phyloP scores from a whole-genome alignment of 306 rosid species.

The Malus sieversii region DNA sequence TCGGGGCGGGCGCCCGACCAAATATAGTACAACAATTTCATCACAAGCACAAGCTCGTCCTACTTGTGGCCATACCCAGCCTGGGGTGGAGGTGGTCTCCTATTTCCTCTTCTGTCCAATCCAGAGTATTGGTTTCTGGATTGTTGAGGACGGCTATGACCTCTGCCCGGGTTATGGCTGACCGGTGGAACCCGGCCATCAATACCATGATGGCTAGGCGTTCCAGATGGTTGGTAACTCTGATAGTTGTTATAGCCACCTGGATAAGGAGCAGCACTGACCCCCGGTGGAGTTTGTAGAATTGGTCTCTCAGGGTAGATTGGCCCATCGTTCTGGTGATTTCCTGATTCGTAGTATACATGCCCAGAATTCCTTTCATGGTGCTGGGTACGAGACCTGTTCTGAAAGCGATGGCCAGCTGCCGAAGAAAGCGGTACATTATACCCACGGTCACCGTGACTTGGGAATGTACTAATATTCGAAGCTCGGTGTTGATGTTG shows the following conservation, averaged over 20 bases:
- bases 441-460: slow-evolving; percentile 28
- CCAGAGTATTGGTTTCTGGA: slow-evolving; percentile 46
- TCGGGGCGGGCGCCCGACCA: background rate
- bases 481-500: slow-evolving; percentile 19
- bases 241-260: slow-evolving; percentile 29
- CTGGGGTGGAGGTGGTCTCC: slow-evolving; percentile 44
- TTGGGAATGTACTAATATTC: slow-evolving; percentile 18
- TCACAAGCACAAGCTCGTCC: background rate
- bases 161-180: slow-evolving; percentile 24
- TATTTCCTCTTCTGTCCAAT: slow-evolving; percentile 44
- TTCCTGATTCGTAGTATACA: slow-evolving; percentile 35
- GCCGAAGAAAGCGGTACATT: slow-evolving; percentile 23
- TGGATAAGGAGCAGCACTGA: slow-evolving; percentile 17
- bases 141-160: slow-evolving; percentile 35
- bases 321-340: slow-evolving; percentile 28
- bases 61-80: slow-evolving; percentile 38
- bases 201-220: slow-evolving; percentile 9
- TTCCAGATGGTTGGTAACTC: slow-evolving; percentile 33
- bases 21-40: slow-evolving; percentile 36
- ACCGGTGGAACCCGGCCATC: slow-evolving; percentile 31
- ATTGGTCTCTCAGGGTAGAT: slow-evolving; percentile 20
- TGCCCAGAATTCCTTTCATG: slow-evolving; percentile 37
- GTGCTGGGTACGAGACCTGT: slow-evolving; percentile 34
- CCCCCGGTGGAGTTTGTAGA: slow-evolving; percentile 18
- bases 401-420: slow-evolving; percentile 4